Evolutionary conservation across 2,329 filamentous ascomycete genomes (phyloP).

Genomic region (Pezicula carpinea): DNA sequence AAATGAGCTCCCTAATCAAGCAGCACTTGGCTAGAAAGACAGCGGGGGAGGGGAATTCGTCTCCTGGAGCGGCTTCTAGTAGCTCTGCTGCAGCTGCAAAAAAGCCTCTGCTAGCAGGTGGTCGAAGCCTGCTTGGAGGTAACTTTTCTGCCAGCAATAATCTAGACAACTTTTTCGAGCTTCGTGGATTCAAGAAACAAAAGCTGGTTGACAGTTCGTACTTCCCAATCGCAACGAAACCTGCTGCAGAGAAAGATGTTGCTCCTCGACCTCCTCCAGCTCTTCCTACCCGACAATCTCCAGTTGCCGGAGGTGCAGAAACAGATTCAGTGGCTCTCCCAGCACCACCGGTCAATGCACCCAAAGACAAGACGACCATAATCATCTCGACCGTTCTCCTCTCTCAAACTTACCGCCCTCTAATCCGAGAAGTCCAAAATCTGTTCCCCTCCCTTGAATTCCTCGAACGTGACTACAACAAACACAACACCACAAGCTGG

Average conservation of each 20-base stretch:
- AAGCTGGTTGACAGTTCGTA: conserved; percentile 24
- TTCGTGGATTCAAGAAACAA: conserved; percentile 33
- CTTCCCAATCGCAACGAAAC: conserved; percentile 12
- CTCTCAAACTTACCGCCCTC: conserved; percentile 33
- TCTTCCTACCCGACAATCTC: conserved; percentile 10
- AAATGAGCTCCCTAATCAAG: not conserved
- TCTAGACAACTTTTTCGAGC: conserved; percentile 45
- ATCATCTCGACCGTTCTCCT: conserved; percentile 50
- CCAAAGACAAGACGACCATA: conserved; percentile 19
- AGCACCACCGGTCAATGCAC: conserved; percentile 7
- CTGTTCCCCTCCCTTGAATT: conserved; percentile 45
- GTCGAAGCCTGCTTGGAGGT: conserved; percentile 10
- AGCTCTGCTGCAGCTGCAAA: conserved; percentile 2
- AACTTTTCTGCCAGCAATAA: conserved; percentile 36
- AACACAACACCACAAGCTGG: conserved; percentile 33
- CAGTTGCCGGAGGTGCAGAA: not conserved
- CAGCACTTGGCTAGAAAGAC: not conserved
- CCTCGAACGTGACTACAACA: conserved; percentile 56
- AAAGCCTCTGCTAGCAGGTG: conserved; percentile 18
- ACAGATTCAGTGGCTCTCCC: conserved; percentile 11
- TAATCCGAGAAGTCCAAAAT: conserved; percentile 47
- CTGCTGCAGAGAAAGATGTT: not conserved
- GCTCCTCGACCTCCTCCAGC: not conserved
- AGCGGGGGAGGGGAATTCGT: not conserved
- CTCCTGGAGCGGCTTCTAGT: not conserved